Conservation (phyloP, 2,329 filamentous ascomycete genomes). For the Aspergillus niger region DNA sequence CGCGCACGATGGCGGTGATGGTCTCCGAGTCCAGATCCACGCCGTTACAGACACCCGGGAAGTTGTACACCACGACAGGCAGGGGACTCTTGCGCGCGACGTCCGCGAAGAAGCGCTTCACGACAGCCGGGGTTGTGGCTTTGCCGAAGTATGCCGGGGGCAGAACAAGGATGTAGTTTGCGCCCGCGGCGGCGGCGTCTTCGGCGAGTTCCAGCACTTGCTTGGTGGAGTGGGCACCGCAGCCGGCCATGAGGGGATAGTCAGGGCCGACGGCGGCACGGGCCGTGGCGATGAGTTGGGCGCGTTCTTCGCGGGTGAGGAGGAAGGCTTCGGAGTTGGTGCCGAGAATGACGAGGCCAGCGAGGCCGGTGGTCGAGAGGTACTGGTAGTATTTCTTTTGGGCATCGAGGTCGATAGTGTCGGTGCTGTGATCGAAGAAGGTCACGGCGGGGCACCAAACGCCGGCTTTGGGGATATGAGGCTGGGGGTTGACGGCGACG, state of each 20-base stretch:
- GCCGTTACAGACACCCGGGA: slow-evolving; percentile 68
- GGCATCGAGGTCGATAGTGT: slow-evolving; percentile 51
- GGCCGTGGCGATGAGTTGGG: slow-evolving; percentile 58
- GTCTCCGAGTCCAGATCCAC: slow-evolving; percentile 68
- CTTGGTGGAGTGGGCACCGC: slow-evolving; percentile 64
- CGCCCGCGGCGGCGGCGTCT: slow-evolving; percentile 62
- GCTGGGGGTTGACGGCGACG: slow-evolving; percentile 16
- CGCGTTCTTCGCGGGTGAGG: slow-evolving; percentile 61
- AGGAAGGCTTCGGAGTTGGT: slow-evolving; percentile 61
- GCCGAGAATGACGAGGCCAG: slow-evolving; percentile 57
- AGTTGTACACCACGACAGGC: slow-evolving; percentile 68
- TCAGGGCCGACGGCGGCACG: slow-evolving; percentile 54
- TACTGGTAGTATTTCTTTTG: slow-evolving; percentile 57
- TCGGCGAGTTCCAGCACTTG: slow-evolving; percentile 62
- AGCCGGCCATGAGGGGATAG: slow-evolving; percentile 64
- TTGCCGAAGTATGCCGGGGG: slow-evolving; percentile 68
- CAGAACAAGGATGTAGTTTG: slow-evolving; percentile 63
- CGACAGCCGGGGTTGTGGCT: slow-evolving; percentile 58
- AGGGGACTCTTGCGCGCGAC: slow-evolving; percentile 56
- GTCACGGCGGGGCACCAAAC: slow-evolving; percentile 59
- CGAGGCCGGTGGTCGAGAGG: slow-evolving; percentile 53
- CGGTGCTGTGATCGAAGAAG: slow-evolving; percentile 55
- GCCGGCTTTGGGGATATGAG: slow-evolving; percentile 34
- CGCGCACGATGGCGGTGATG: slow-evolving; percentile 56
- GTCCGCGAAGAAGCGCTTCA: slow-evolving; percentile 62